Conservation (phyloP, 2,329 filamentous ascomycete genomes). For the Monilinia fructigena region DNA sequence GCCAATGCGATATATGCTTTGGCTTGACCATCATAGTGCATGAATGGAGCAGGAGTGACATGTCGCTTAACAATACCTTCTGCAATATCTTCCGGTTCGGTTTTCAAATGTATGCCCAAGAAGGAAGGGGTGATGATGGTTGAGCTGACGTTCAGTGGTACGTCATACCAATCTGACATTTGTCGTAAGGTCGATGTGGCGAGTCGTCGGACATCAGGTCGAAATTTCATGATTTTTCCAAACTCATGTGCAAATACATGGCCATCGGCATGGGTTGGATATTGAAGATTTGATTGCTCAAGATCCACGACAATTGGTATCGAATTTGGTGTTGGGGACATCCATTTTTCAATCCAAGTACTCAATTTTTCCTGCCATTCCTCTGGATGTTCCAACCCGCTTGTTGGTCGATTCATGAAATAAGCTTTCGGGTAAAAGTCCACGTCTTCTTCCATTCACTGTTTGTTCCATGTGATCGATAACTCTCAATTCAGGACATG, state of each 20-base stretch:
- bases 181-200: conserved; percentile 30
- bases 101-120: conserved; percentile 40
- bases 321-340: conserved; percentile 25
- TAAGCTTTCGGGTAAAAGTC: conserved; percentile 34
- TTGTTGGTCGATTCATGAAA: conserved; percentile 28
- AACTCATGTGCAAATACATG: conserved; percentile 32
- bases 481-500: conserved; percentile 35
- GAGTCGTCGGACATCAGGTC: conserved; percentile 29
- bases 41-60: conserved; percentile 32
- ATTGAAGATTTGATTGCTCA: conserved; percentile 31
- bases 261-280: conserved; percentile 33
- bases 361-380: conserved; percentile 33
- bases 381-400: conserved; percentile 31
- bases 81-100: conserved; percentile 28
- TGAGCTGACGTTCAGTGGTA: conserved; percentile 22
- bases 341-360: conserved; percentile 32
- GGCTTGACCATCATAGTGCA: conserved; percentile 42
- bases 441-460: conserved; percentile 25
- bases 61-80: conserved; percentile 37
- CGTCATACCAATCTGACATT: conserved; percentile 23
- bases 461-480: conserved; percentile 32
- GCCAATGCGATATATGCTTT: conserved; percentile 43
- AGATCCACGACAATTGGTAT: conserved; percentile 35
- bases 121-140: conserved; percentile 26
- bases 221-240: conserved; percentile 33